These are phyloP conservation scores for Camellia lanceoleosa DNA, from an alignment of 148 eudicot species.

Conservation along the genomic window DNA sequence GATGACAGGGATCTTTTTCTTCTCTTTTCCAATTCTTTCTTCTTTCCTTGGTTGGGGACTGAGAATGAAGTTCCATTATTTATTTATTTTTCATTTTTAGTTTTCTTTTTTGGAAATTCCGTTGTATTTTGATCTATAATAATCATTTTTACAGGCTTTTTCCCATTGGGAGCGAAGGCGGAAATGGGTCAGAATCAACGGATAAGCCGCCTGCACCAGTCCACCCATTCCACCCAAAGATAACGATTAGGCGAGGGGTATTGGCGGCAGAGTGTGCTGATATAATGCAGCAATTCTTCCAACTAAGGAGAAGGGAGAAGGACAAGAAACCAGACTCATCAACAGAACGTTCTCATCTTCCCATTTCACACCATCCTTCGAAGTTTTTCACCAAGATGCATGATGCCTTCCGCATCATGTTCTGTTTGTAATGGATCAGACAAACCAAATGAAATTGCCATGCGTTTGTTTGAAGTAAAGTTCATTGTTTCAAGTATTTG, in stretches of 20 bases:
- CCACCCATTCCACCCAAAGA: conserved; percentile 93
- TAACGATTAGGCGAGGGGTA: conserved; percentile 65
- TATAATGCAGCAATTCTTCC: conserved; percentile 86
- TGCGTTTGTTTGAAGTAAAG: too few relatives aligned
- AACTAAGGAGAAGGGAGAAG: conserved; percentile 59
- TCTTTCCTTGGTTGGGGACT: neutral
- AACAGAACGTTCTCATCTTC: conserved; percentile 51
- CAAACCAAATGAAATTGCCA: too few relatives aligned
- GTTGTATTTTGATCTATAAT: conserved; percentile 8
- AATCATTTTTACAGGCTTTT: conserved; percentile 57
- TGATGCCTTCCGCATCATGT: conserved; percentile 45
- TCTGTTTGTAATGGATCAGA: conserved; percentile 38
- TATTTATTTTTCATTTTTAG: neutral
- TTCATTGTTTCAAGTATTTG: too few relatives aligned
- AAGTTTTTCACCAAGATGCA: conserved; percentile 67
- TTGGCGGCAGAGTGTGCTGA: conserved; percentile 77
- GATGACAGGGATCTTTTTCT: too few relatives aligned
- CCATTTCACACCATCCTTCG: conserved; percentile 44
- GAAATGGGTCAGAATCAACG: conserved; percentile 32
- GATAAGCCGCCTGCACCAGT: conserved; percentile 72
- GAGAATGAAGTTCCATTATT: neutral
- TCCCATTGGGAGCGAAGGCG: conserved; percentile 50
- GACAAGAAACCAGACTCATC: conserved; percentile 40
- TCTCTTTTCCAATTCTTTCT: neutral
- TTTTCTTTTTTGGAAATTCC: neutral